phyloP scores from a whole-genome alignment of 495 filamentous ascomycete genomes.

The Daldinia childiae region DNA sequence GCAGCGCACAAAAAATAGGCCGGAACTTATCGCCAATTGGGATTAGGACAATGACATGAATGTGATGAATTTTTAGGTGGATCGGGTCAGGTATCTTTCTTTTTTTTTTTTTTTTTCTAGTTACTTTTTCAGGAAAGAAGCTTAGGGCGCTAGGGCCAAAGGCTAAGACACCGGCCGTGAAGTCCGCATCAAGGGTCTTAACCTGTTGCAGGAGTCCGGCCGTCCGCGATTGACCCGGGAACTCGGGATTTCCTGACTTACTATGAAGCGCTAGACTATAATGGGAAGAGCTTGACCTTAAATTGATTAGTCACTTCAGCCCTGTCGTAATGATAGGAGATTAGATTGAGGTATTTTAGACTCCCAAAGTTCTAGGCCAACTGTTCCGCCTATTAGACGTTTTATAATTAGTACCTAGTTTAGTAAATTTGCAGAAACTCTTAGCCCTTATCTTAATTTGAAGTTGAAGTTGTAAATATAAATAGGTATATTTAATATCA shows the following conservation, averaged over 20 bases:
- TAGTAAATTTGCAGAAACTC: no score
- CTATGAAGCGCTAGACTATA: conserved; percentile 6
- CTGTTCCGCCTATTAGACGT: no score
- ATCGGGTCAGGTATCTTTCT: conserved; percentile 1
- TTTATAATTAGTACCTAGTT: no score
- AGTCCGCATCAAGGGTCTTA: conserved; percentile 19
- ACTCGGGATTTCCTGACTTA: conserved; percentile 25
- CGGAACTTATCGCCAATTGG: conserved; percentile 31
- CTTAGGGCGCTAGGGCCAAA: conserved; percentile 25
- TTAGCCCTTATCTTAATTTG: no score
- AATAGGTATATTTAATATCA: no score
- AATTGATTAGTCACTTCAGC: conserved; percentile 5
- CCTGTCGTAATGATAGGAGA: conserved; percentile 10
- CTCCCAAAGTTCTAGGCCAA: not conserved
- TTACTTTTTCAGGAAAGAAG: conserved; percentile 33
- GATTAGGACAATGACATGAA: conserved; percentile 26
- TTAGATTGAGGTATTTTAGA: conserved; percentile 18
- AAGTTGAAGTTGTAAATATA: no score
- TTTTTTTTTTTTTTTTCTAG: conserved; percentile 8
- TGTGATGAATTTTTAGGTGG: conserved; percentile 36
- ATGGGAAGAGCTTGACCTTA: conserved; percentile 1
- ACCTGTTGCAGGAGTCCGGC: conserved; percentile 9
- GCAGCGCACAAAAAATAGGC: conserved; percentile 30
- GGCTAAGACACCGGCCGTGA: conserved; percentile 18
- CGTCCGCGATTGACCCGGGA: conserved; percentile 15